Percentiles rank a stretch among this genome's conserved stretches.
Evolutionary conservation across 192 early-diverging fungal genomes (phyloP).

Genomic region (Dispira simplex): DNA sequence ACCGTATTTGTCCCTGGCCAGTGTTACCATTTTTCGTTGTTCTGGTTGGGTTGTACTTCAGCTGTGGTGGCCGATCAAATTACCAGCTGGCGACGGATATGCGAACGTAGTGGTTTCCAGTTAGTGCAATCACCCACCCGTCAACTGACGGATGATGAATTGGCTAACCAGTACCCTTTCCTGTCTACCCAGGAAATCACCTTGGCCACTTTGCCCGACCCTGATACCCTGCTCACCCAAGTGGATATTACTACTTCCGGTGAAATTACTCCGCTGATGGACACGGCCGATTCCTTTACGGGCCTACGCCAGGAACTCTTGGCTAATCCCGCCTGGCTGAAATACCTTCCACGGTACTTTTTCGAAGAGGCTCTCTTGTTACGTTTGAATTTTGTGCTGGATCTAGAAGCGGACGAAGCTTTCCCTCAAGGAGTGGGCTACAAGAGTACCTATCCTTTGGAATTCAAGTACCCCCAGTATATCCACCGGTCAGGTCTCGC

Average conservation of each 20-base stretch:
- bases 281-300: neutral
- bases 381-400: constrained; percentile 72
- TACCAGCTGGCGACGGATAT: constrained; percentile 56
- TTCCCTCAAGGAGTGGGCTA: constrained; percentile 45
- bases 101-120: constrained; percentile 76
- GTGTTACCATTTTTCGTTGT: constrained; percentile 85
- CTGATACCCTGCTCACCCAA: neutral
- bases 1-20: constrained; percentile 71
- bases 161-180: constrained; percentile 80
- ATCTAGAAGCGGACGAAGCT: constrained; percentile 72
- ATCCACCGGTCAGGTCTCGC: constrained; percentile 81
- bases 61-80: constrained; percentile 76
- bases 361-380: constrained; percentile 75
- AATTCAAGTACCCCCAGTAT: constrained; percentile 73
- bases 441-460: constrained; percentile 40
- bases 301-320: neutral
- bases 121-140: constrained; percentile 78
- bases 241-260: constrained; percentile 4
- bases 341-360: constrained; percentile 33
- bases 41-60: constrained; percentile 93
- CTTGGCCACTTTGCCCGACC: neutral
- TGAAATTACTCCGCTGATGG: constrained; percentile 27
- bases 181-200: constrained; percentile 51
- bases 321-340: neutral
- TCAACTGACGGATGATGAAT: constrained; percentile 35